Evolutionary conservation across 148 eudicot genomes (phyloP).

Genomic region (Cornus kousa): DNA sequence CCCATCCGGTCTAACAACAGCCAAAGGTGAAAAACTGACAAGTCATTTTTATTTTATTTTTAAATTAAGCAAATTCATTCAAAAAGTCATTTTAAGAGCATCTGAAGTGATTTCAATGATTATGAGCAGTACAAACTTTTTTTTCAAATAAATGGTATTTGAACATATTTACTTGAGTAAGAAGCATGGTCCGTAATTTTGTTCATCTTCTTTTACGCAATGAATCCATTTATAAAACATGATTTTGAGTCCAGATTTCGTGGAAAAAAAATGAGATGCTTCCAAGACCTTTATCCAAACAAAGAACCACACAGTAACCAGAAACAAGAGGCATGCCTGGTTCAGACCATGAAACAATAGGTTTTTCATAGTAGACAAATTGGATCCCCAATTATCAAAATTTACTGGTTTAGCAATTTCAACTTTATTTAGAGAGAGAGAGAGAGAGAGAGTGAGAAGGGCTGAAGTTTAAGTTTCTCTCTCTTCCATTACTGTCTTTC

Average conservation of each 20-base stretch:
- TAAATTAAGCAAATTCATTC: too few species aligned
- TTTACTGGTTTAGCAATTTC: background rate
- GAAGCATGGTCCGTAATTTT: background rate
- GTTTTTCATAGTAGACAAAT: background rate
- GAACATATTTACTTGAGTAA: too few species aligned
- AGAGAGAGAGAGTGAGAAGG: background rate
- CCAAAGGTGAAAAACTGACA: too few species aligned
- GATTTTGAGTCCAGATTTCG: too few species aligned
- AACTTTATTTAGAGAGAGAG: background rate
- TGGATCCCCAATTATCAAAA: too few species aligned
- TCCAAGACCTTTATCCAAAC: background rate
- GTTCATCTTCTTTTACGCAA: background rate
- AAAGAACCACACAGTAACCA: background rate
- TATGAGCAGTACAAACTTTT: background rate
- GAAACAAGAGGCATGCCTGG: background rate
- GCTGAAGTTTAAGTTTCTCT: background rate
- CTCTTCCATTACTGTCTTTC: background rate
- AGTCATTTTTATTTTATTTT: background rate
- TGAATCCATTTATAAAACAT: background rate
- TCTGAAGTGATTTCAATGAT: background rate
- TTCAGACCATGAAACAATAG: background rate
- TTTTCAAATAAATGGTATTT: background rate
- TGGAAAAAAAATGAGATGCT: too few species aligned
- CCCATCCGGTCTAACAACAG: too few species aligned
- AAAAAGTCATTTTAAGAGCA: background rate